Base-by-base conservation (phyloP, 2,329 filamentous ascomycete genomes). In the Arthrobotrys sinensis region DNA sequence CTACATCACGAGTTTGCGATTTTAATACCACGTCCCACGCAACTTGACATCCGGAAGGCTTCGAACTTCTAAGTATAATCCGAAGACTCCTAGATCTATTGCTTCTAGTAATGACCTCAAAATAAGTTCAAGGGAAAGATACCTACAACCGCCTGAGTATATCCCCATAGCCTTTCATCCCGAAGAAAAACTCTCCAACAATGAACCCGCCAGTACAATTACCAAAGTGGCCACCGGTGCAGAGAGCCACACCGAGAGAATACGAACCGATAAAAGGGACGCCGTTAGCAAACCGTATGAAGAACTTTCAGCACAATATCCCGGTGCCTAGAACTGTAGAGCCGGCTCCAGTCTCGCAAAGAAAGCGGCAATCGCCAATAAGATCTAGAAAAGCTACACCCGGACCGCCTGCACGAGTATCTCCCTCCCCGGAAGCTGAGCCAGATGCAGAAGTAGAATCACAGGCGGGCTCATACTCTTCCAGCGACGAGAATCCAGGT, bases 181-280 rank as follows among this genome's bases (percentile, higher is more conserved):
- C 24, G 24, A 4, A 4, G 4, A 4, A 28, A 28, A 28, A 28
- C 2, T 2, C 4, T 4, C 24, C 24, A 28, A 28, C 24, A 28
- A 28, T 28, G 24, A 28, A 28, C 24, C 24, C 24, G 4, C 24
- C 2, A 28, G 4, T 28, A 28, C 24, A 2, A 28, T 28, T 28
- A 28, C 24, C 24, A 62, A 66, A 66, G 24, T 52, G 62, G 45
- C 43, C 12, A 52, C 43, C 62, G 21, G 14, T 24, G 14, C 1
- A 43, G 32, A 19, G 32, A 11, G 60, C 40, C 10, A 64, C 10
- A 34, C 60, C 38, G 34, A 46, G 21, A 16, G 11, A 8, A 34
- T 3, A 64, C 16, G 21, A 7, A 11, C 40, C 40, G 10, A 36
- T 21, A 14, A 12, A 28, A 7, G 11, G 21, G 16, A 19, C 53